Percentiles rank a stretch among this genome's conserved stretches.
phyloP scores from a whole-genome alignment of 139 green algal species.

The Pycnococcus provasolii region DNA sequence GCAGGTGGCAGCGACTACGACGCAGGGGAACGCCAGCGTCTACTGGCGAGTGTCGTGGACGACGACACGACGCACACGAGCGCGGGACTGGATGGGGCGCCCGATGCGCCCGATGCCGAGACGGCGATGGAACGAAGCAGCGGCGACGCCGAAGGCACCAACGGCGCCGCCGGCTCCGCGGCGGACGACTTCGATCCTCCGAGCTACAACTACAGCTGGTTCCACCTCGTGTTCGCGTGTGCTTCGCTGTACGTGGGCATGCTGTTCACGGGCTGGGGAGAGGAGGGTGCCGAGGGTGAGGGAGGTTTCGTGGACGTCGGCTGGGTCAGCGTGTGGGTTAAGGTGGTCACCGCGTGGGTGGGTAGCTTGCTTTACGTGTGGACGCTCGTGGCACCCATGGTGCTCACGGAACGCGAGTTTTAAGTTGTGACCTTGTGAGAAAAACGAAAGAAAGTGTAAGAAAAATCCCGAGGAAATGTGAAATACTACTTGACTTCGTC shows the following conservation, averaged over 20 bases:
- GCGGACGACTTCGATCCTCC: constrained; percentile 51
- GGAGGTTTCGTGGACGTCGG: constrained; percentile 78
- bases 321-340: constrained; percentile 90
- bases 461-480: no score
- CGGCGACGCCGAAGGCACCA: constrained; percentile 4
- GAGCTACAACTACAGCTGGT: constrained; percentile 81
- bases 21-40: no score
- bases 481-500: no score
- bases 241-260: constrained; percentile 91
- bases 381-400: constrained; percentile 73
- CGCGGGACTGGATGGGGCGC: constrained; percentile 33
- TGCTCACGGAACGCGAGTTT: constrained; percentile 84
- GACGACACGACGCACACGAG: no score
- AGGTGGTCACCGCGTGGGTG: constrained; percentile 62
- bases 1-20: no score
- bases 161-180: neutral
- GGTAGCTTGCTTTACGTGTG: constrained; percentile 76
- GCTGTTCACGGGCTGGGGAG: constrained; percentile 94
- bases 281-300: constrained; percentile 35
- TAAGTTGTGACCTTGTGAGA: constrained; percentile 1
- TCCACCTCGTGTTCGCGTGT: constrained; percentile 94
- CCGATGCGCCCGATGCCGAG: neutral
- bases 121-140: neutral
- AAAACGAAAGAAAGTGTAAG: no score
- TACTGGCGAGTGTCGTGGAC: no score